These are phyloP conservation scores for Cladosporium sp. DNA, from an alignment of 2,329 filamentous ascomycete genomes.

Conservation along the genomic window DNA sequence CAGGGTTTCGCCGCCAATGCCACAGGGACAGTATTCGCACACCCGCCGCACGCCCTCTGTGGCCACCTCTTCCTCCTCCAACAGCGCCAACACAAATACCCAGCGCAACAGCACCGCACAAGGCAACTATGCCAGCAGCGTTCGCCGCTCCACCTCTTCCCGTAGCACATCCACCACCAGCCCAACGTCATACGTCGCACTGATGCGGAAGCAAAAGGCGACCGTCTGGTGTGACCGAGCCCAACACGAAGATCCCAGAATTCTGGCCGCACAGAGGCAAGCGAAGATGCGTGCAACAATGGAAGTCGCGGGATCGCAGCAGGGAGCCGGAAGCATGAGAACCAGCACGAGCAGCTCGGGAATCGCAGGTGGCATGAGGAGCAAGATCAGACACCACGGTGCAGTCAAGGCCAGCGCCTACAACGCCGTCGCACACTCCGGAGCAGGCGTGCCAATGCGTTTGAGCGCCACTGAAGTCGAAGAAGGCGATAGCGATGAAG, in stretches of 20 bases:
- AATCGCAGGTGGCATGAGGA: slow-evolving; percentile 55
- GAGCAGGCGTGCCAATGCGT: slow-evolving; percentile 82
- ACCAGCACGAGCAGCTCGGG: slow-evolving; percentile 32
- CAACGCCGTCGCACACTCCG: slow-evolving; percentile 60
- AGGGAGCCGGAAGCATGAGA: slow-evolving; percentile 25
- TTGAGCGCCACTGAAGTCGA: slow-evolving; percentile 95
- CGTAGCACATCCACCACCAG: slow-evolving; percentile 59
- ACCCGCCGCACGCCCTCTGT: slow-evolving; percentile 59
- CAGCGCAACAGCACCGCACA: slow-evolving; percentile 40
- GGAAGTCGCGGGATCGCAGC: slow-evolving; percentile 67
- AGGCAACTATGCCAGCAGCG: slow-evolving; percentile 15
- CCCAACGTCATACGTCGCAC: slow-evolving; percentile 80
- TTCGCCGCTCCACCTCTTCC: slow-evolving; percentile 73
- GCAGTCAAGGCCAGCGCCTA: slow-evolving; percentile 77
- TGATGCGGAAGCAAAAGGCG: slow-evolving; percentile 95
- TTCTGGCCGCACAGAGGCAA: slow-evolving; percentile 76
- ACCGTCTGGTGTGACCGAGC: slow-evolving; percentile 97
- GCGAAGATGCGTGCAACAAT: slow-evolving; percentile 82
- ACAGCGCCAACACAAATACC: slow-evolving; percentile 44
- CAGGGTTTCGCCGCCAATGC: slow-evolving; percentile 10
- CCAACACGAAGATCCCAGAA: slow-evolving; percentile 83
- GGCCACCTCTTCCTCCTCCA: slow-evolving; percentile 68
- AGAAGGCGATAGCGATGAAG: slow-evolving; percentile 77
- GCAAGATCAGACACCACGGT: slow-evolving; percentile 85
- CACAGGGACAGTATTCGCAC: slow-evolving; percentile 4